Base-by-base conservation (phyloP, 306 rosid genomes). In the Sicyos baderoa region DNA sequence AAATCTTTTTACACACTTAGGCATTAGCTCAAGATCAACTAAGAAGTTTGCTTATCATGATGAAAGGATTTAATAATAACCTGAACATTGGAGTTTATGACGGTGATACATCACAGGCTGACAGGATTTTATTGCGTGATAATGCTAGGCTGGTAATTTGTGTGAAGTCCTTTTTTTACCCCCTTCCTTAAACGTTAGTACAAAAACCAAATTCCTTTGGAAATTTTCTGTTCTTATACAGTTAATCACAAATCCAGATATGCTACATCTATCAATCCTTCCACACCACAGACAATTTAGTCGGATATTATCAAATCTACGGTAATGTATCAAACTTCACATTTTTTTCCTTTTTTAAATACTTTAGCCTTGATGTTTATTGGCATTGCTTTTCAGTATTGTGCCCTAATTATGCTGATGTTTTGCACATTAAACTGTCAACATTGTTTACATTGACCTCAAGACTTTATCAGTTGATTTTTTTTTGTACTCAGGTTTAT, bases 211-310 rank as follows among this genome's bases (percentile, higher is more conserved):
- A 10, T 35, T 60, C 77, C 49, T 16, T 23, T 42, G 1, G 2
- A 54, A 67, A 22, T 73, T 47, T 32, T 81, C 40, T 76, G 53
- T 81, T 67, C 76, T 64, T 68, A 37, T 80, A 83, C 85, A 92
- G 96, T 73, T 89, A 85, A 89, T 92, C 78, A 92, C 98, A 74
- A 92, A 92, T 89, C 98, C 98, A 67, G 98, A 92, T 80, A 92
- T 89, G 98, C 76, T 92, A 61, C 96, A 92, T 82, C 69, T 89
- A 81, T 84, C 98, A 76, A 86, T 92, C 85, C 79, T 92, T 81
- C 93, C 98, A 64, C 75, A 85, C 79, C 96, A 92, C 79, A 81
- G 44, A 75, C 83, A 62, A 62, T 92, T 89, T 80, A 53, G 81
- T 58, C 88, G 95, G 82, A 83, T 92, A 80, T 87, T 92, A 74